phyloP scores from a whole-genome alignment of 2,329 filamentous ascomycete species.

The Phialophora expanda region DNA sequence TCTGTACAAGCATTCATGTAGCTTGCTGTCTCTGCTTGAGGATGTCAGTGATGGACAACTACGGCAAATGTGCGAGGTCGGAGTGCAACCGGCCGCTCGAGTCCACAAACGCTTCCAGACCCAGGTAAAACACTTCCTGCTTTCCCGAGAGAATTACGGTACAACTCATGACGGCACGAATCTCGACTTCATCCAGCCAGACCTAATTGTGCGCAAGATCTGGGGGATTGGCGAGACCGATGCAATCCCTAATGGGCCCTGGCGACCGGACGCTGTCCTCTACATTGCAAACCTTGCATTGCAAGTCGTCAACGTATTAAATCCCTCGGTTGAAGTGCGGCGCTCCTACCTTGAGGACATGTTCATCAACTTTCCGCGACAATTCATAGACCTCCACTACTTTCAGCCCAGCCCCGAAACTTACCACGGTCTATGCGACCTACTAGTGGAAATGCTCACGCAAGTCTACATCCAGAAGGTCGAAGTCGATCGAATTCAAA shows the following conservation, averaged over 20 bases:
- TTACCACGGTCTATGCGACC: constrained; percentile 49
- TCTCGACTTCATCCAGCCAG: constrained; percentile 47
- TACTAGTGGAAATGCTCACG: constrained; percentile 61
- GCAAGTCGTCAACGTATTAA: constrained; percentile 45
- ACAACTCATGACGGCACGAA: not conserved
- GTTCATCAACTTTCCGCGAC: constrained; percentile 30
- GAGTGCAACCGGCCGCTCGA: constrained; percentile 8
- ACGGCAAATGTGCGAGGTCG: constrained; percentile 3
- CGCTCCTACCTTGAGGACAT: constrained; percentile 23
- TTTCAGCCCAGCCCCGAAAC: constrained; percentile 46
- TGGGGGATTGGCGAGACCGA: constrained; percentile 39
- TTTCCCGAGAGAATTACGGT: constrained; percentile 42
- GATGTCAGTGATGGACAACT: constrained; percentile 8
- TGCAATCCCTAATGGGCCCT: constrained; percentile 36
- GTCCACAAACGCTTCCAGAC: constrained; percentile 40
- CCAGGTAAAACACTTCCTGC: constrained; percentile 39
- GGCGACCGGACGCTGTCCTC: constrained; percentile 48
- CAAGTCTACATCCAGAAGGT: constrained; percentile 58
- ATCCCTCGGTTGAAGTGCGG: constrained; percentile 1
- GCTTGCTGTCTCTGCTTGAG: constrained; percentile 26
- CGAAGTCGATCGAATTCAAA: constrained; percentile 42
- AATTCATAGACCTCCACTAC: constrained; percentile 22
- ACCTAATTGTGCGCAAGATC: constrained; percentile 43
- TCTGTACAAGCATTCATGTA: constrained; percentile 28
- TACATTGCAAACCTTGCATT: constrained; percentile 54